Conservation (phyloP, 192 early-diverging fungal species). For the Thoreauomyces humboldtii region DNA sequence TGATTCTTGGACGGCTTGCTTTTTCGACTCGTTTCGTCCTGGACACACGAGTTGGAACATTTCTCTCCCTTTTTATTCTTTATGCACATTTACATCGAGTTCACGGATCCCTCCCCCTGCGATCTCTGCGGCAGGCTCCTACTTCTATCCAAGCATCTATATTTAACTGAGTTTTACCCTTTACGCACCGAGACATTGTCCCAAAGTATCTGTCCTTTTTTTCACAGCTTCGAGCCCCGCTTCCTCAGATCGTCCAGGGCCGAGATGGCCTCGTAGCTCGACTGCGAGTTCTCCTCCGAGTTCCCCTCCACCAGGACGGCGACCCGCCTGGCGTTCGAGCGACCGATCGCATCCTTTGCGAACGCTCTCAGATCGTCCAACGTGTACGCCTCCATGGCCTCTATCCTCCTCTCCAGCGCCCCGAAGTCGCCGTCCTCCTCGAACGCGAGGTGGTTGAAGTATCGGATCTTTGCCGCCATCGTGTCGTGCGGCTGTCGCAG, state of each 20-base stretch:
- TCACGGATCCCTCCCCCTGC: no score
- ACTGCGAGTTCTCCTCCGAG: constrained; percentile 25
- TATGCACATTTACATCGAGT: no score
- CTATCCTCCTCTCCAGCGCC: neutral
- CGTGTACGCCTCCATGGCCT: constrained; percentile 8
- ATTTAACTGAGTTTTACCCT: neutral
- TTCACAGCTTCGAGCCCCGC: neutral
- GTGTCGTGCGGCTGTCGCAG: constrained; percentile 36
- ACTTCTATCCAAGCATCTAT: neutral
- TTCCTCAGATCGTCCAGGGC: neutral
- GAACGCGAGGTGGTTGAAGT: constrained; percentile 30
- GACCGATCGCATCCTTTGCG: constrained; percentile 16
- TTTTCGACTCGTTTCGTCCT: no score
- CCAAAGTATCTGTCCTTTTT: neutral
- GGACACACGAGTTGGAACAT: no score
- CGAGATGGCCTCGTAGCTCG: neutral
- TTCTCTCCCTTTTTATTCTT: no score
- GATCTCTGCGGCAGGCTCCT: no score
- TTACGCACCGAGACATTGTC: neutral
- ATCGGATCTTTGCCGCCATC: constrained; percentile 26
- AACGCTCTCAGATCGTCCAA: constrained; percentile 22
- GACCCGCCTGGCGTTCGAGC: constrained; percentile 18
- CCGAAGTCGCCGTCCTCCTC: constrained; percentile 33
- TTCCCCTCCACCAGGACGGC: constrained; percentile 38
- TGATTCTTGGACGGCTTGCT: no score